Base-by-base conservation (phyloP, 139 green algal genomes). In the Micractinium conductrix region DNA sequence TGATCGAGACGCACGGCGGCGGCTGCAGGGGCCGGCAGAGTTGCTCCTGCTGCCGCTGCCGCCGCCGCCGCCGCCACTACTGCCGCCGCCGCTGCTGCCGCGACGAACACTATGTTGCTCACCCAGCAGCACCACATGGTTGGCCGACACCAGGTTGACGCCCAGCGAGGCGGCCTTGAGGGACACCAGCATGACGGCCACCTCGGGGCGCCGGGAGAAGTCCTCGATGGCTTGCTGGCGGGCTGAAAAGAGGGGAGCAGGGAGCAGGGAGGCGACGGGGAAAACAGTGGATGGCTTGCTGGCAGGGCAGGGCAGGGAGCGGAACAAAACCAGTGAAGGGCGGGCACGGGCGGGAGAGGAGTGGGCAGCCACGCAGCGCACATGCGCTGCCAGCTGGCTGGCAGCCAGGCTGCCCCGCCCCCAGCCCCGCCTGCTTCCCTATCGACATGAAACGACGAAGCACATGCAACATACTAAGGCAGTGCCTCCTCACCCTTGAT, bases 111-210 rank as follows among this genome's bases (percentile, higher is more conserved):
- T n/a, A n/a, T n/a, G n/a, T n/a, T 0, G 37, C 78, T 65, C 78
- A 84, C 78, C 62, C 78, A 84, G 63, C 42, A 74, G 43, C 62
- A 84, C 63, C 43, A 99, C 96, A 84, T 98, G 95, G 86, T 97
- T 98, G 85, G 96, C 96, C 1, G 88, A 90, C 58, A 91, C 90
- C 69, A 99, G 91, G 89, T 99, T 99, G 8, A 99, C 85, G 0
- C 96, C 96, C 82, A 98, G 86, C 0, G 93, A 92, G 28, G 95
- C 96, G 2, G 96, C 95, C 84, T 97, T 96, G n/a, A 96, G 87
- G 43, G 86, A 86, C 28, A 91, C 82, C 44, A 90, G 88, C 78
- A 96, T 74, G 50, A 95, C 85, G 33, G 87, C 65, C 53, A 95
- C 88, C 17, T 94, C 87, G 4, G 78, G 40, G 35, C 82, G 45